A percentile compares a stretch with the other conserved stretches of the same genome.
Conservation (phyloP, 495 filamentous ascomycete genomes). For the Penicillium egyptiacum region DNA sequence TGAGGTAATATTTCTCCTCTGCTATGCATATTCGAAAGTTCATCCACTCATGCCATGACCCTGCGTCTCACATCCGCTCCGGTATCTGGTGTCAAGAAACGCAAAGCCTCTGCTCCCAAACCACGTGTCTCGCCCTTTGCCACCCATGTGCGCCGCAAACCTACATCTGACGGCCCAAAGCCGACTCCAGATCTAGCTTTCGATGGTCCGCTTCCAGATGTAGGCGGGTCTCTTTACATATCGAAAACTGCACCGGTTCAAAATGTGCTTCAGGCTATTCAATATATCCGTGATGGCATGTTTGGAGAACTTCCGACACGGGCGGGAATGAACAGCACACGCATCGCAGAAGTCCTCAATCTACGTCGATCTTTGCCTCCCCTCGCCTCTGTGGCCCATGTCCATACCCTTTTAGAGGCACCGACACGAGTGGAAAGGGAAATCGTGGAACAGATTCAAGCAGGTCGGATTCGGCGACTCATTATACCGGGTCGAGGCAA, state of each 20-base stretch:
- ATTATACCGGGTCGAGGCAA: constrained; percentile 64
- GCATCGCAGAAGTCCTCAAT: constrained; percentile 69
- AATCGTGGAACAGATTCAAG: constrained; percentile 60
- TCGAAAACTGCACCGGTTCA: constrained; percentile 52
- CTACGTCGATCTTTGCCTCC: constrained; percentile 65
- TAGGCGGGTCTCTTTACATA: constrained; percentile 39
- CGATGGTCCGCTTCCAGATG: constrained; percentile 42
- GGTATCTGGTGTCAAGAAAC: constrained; percentile 46
- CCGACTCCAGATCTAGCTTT: constrained; percentile 48
- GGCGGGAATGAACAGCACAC: constrained; percentile 71
- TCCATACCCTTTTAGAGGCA: constrained; percentile 64
- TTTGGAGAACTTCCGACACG: constrained; percentile 67
- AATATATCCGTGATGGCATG: constrained; percentile 61
- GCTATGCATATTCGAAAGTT: background rate
- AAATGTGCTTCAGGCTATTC: constrained; percentile 64
- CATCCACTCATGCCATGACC: constrained; percentile 36
- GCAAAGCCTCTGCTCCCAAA: constrained; percentile 25
- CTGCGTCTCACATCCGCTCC: constrained; percentile 49
- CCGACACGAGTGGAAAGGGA: constrained; percentile 74
- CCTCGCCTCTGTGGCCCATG: constrained; percentile 67
- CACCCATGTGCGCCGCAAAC: constrained; percentile 58
- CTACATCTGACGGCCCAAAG: constrained; percentile 37
- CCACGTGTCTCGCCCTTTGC: constrained; percentile 51
- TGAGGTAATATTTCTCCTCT: constrained; percentile 17
- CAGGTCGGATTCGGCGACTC: constrained; percentile 63